Percentiles rank a stretch among this genome's conserved stretches.
Evolutionary conservation across 352 stramenopile species (phyloP).

Genomic region (Phytophthora sojae): DNA sequence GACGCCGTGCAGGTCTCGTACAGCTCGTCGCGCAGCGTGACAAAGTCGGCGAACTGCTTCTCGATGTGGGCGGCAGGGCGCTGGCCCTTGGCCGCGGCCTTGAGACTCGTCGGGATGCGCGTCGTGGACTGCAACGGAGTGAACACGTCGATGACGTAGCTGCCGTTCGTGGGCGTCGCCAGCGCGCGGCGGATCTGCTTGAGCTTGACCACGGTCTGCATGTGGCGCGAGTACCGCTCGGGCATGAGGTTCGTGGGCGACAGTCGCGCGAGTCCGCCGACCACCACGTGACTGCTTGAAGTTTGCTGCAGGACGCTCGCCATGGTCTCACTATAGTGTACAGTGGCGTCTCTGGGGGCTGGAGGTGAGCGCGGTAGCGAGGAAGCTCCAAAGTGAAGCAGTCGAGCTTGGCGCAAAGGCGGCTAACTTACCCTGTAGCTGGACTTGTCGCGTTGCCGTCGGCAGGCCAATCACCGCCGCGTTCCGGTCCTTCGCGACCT

Average conservation of each 20-base stretch:
- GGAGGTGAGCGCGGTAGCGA: constrained; percentile 8
- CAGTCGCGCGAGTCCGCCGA: constrained; percentile 18
- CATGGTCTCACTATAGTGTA: neutral
- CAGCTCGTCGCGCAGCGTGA: constrained; percentile 40
- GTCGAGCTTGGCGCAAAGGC: neutral
- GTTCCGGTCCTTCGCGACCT: constrained; percentile 22
- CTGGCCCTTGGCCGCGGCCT: constrained; percentile 4
- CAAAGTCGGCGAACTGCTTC: constrained; percentile 37
- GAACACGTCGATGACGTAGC: constrained; percentile 30
- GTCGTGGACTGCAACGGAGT: constrained; percentile 19
- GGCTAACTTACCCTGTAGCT: neutral
- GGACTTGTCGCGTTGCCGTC: neutral
- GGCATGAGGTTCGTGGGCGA: constrained; percentile 21
- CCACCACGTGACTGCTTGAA: constrained; percentile 3
- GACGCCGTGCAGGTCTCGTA: constrained; percentile 35
- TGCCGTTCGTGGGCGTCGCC: constrained; percentile 1
- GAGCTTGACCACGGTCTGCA: constrained; percentile 24
- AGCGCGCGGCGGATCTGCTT: constrained; percentile 27
- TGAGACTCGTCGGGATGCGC: constrained; percentile 25
- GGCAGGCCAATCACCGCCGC: constrained; percentile 3
- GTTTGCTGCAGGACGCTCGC: neutral
- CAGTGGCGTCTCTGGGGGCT: neutral
- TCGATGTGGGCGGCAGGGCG: constrained; percentile 20
- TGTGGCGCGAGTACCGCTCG: constrained; percentile 32
- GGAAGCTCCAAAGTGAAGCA: constrained; percentile 17